Evolutionary conservation across 805 yeast genomes (phyloP), one percentile per base, ranked within the genome.

Genomic region (Suhomyces tanzawaensis): DNA sequence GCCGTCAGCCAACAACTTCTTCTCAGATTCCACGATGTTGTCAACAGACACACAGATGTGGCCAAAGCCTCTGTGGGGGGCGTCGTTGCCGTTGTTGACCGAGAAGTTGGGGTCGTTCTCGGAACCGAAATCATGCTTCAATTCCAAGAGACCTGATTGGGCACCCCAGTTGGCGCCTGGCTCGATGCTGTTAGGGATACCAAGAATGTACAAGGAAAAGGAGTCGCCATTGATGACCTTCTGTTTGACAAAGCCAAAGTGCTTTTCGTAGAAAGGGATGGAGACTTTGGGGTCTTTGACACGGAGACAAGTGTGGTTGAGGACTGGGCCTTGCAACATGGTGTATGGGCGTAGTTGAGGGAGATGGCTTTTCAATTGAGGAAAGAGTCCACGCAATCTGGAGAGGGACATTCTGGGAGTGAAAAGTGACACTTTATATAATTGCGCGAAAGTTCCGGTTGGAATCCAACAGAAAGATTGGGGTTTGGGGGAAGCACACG

Each of bases 11-110:
- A 82, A 76, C 42, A 91, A 69, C 19, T 67, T 59, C 28, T 65
- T 64, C 60, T 91, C 88, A 4, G 81, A 66, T 8, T 58, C 74
- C 37, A 64, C 79, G 40, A 91, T 77, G 64, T 90, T 82, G 49
- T 87, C 86, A 12, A 90, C 96, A 1, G 95, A 74, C 48, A 91
- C 66, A 63, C 96, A 88, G 42, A 89, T 80, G 64, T 91, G 99
- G 16, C 99, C 99, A 56, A 90, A 91, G 0, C 99, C 98, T 48
- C 91, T 76, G 59, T 79, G 70, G 27, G 95, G 91, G 37, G 82
- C 88, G 7, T 72, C 79, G 58, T 93, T 91, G 42, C 99, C 99
- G 55, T 82, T 84, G 65, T 77, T 83, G 34, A 83, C 61, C 42
- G 62, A 70, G 64, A 71, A 88, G 7, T 64, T 58, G 2, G 69